Evolutionary conservation across 2,329 filamentous ascomycete species (phyloP), one percentile per base, ranked within the genome.

Genomic region (Penicillium sp.): DNA sequence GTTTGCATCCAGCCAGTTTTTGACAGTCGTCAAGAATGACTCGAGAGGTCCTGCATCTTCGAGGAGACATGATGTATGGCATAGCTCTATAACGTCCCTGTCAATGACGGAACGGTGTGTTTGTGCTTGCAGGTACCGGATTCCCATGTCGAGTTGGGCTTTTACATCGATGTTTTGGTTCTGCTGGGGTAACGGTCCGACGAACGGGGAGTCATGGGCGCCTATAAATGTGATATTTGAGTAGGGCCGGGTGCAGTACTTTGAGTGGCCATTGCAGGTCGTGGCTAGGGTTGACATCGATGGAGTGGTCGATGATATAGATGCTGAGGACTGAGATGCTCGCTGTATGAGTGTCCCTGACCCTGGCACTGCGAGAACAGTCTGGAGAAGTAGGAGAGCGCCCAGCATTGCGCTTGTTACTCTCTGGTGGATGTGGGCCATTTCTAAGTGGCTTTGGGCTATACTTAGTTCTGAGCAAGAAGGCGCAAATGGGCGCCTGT

Each of bases 191-290:
- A 79, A 64, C 48, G 76, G 61, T 38, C 86, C 84, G 38, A 86
- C 80, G 65, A 89, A 89, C 36, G 84, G 80, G 14, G 81, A 82
- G 73, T 89, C 81, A 73, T 89, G 87, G 7, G 86, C 79, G 25
- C 85, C 87, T 17, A 86, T 73, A 56, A 83, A 81, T n/a, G 82
- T 82, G 51, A 88, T 69, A 36, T 85, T 78, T 58, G 83, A 83
- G 73, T 87, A 88, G 40, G 69, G 72, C 37, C 82, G 80, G 45
- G 69, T 67, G 72, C 85, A 88, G 52, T 84, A 81, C 37, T 78
- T 77, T 1, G 79, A 64, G 50, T 79, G 75, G 58, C 84, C 84
- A 66, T 88, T 88, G 74, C 85, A 88, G 60, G 55, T 55, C n/a
- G 60, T 40, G 3, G 55, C 26, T 45, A 36, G 30, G 3, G 33